These are phyloP conservation scores for Tieghemostelium lacteum DNA, from an alignment of 78 protist genomes.

Conservation along the genomic window DNA sequence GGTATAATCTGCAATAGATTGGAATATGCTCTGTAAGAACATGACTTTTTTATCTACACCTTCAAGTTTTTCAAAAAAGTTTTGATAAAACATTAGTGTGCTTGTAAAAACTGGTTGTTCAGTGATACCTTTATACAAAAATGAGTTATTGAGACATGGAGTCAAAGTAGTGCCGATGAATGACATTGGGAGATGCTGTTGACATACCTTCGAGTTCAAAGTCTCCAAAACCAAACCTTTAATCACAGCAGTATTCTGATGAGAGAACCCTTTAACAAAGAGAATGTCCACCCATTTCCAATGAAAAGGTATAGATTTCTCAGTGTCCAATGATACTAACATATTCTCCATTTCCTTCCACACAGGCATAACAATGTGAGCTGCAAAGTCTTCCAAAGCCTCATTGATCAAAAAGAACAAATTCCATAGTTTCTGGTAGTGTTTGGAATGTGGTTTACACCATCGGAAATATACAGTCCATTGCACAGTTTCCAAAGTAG, in stretches of 20 bases:
- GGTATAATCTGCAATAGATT: background rate
- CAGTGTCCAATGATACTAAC: background rate
- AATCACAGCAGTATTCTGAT: conserved; percentile 60
- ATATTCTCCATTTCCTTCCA: conserved; percentile 52
- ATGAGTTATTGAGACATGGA: background rate
- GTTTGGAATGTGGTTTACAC: background rate
- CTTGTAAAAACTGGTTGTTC: conserved; percentile 16
- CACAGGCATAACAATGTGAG: conserved; percentile 51
- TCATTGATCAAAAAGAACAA: conserved; percentile 64
- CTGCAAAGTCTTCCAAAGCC: conserved; percentile 58
- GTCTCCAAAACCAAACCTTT: conserved; percentile 28
- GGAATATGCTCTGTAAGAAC: background rate
- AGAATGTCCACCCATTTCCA: conserved; percentile 48
- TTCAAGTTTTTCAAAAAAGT: conserved; percentile 12
- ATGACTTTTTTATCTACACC: background rate
- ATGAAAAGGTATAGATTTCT: background rate
- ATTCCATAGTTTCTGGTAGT: conserved; percentile 48
- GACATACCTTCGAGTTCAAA: conserved; percentile 15
- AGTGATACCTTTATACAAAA: conserved; percentile 36
- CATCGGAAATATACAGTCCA: conserved; percentile 20
- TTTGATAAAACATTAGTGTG: background rate
- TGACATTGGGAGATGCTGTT: conserved; percentile 12
- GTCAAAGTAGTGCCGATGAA: conserved; percentile 28
- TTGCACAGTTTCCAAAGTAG: background rate
- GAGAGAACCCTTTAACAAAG: conserved; percentile 23